Percentiles rank a stretch among this genome's conserved stretches.
These are phyloP conservation scores for Suillus ampliporus DNA, from an alignment of 768 basidiomycete species.

Conservation along the genomic window DNA sequence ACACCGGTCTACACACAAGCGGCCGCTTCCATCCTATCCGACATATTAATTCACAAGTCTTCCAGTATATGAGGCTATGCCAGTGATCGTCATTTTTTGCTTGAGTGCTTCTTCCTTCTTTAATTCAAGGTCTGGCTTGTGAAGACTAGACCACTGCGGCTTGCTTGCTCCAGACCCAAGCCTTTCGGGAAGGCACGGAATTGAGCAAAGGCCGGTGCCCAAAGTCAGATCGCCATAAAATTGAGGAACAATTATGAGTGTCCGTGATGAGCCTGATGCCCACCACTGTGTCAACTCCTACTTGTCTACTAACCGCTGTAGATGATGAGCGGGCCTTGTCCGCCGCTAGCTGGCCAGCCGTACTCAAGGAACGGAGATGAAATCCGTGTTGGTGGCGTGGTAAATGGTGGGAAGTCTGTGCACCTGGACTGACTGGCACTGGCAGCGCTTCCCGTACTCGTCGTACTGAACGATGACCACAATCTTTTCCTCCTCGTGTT, in stretches of 20 bases:
- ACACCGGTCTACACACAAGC: too few relatives aligned
- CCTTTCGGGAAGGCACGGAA: background rate
- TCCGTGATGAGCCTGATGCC: background rate
- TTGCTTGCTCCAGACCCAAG: background rate
- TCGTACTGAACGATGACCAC: conserved; percentile 32
- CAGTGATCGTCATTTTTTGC: background rate
- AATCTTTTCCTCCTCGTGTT: conserved; percentile 14
- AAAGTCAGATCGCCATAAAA: background rate
- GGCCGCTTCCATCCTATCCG: too few relatives aligned
- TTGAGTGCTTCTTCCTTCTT: too few relatives aligned
- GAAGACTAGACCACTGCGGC: too few relatives aligned
- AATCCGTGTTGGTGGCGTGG: conserved; percentile 30
- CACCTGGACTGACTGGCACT: background rate
- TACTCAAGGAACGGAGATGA: conserved; percentile 4
- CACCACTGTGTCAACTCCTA: background rate
- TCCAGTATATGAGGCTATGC: background rate
- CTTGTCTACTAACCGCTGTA: background rate
- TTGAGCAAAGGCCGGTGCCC: background rate
- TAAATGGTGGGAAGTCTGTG: conserved; percentile 17
- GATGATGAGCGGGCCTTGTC: background rate
- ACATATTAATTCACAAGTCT: background rate
- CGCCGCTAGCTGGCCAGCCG: background rate
- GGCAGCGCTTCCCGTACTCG: conserved; percentile 15
- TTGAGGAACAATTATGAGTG: too few relatives aligned
- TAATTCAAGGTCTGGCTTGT: too few relatives aligned